phyloP scores from a whole-genome alignment of 2,329 filamentous ascomycete species.

The Penicillium sp. region DNA sequence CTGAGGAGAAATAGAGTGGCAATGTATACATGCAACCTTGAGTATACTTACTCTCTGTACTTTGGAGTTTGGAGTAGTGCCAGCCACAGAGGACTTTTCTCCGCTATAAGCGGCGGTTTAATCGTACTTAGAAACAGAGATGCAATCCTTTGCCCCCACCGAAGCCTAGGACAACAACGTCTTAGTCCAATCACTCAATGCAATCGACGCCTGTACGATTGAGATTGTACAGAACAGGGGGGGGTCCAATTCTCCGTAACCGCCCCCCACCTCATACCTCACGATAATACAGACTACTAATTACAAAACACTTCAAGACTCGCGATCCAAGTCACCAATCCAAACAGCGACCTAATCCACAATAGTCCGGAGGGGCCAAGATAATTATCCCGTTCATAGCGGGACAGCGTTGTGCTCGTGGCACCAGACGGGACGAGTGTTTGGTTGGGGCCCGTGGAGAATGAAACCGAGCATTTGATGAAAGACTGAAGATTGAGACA shows the following conservation, averaged over 20 bases:
- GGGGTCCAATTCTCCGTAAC: background rate
- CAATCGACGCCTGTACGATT: background rate
- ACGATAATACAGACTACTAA: background rate
- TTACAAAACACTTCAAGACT: background rate
- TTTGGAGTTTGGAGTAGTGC: background rate
- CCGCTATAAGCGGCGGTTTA: background rate
- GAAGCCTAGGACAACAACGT: background rate
- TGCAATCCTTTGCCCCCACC: background rate
- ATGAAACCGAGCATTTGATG: background rate
- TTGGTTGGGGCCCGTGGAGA: conserved; percentile 1
- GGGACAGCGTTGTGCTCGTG: conserved; percentile 21
- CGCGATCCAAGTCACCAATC: background rate
- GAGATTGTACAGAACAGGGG: background rate
- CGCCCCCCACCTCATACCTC: conserved; percentile 2
- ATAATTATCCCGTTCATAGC: conserved; percentile 1
- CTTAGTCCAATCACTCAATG: background rate
- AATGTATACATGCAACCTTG: background rate
- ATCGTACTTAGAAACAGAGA: background rate
- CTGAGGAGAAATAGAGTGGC: background rate
- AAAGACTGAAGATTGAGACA: conserved; percentile 7
- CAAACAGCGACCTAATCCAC: background rate
- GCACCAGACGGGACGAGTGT: conserved; percentile 18
- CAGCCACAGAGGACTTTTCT: conserved; percentile 4
- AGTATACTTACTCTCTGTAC: background rate
- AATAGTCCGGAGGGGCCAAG: conserved; percentile 4